Percentiles rank a stretch among this genome's conserved stretches.
These are phyloP conservation scores for Monilinia aucupariae DNA, from an alignment of 2,329 filamentous ascomycete species.

Conservation along the genomic window DNA sequence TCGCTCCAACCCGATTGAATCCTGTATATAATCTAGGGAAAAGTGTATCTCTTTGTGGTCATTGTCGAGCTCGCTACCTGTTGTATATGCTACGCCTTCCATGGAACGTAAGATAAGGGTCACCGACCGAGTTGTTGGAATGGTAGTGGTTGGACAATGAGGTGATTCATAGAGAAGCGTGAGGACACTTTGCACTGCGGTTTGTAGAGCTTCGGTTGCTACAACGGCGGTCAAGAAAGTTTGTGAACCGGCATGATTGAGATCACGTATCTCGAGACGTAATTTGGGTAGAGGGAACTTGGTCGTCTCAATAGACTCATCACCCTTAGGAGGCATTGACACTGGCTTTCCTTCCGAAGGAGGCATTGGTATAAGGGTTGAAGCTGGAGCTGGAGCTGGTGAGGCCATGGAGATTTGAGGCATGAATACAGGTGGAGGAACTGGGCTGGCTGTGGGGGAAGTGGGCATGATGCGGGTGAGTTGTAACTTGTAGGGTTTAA, in stretches of 20 bases:
- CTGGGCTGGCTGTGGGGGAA: constrained; percentile 21
- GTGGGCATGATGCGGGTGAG: constrained; percentile 20
- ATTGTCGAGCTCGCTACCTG: constrained; percentile 67
- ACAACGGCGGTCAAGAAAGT: constrained; percentile 65
- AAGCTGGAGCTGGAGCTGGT: constrained; percentile 19
- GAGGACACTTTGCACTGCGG: constrained; percentile 63
- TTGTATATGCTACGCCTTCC: constrained; percentile 85
- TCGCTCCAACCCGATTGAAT: constrained; percentile 39
- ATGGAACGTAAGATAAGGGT: constrained; percentile 77
- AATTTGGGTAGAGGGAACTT: constrained; percentile 49
- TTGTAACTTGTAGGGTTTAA: constrained; percentile 4
- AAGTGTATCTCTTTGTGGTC: constrained; percentile 95
- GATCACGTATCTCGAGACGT: constrained; percentile 54
- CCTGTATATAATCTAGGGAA: constrained; percentile 66
- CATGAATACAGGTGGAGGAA: constrained; percentile 27
- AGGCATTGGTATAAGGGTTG: constrained; percentile 20
- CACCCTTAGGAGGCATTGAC: not conserved
- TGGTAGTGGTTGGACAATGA: constrained; percentile 37
- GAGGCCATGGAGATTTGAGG: constrained; percentile 23
- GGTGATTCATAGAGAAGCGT: constrained; percentile 61
- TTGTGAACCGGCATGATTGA: constrained; percentile 53
- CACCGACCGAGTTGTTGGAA: constrained; percentile 70
- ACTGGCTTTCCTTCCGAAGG: constrained; percentile 11
- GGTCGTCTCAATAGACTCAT: constrained; percentile 2
- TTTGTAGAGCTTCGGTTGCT: constrained; percentile 54